These are phyloP conservation scores for Aspergillus taichungensis DNA, from an alignment of 495 filamentous ascomycete species.

Conservation along the genomic window DNA sequence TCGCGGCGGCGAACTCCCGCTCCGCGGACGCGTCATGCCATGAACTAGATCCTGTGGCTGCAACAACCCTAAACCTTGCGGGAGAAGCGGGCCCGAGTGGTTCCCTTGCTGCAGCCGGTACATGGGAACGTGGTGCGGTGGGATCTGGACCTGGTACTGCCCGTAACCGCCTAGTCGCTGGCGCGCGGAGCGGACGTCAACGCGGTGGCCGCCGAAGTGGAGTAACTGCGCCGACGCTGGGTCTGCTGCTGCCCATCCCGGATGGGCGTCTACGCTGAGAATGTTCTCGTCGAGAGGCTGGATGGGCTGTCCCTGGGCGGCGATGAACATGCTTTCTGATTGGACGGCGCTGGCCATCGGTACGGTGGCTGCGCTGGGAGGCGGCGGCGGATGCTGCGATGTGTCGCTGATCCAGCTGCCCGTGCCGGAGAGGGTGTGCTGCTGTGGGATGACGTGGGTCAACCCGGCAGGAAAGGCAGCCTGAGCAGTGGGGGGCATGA, in stretches of 20 bases:
- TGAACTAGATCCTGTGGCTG: slow-evolving; percentile 11
- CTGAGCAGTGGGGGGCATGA: slow-evolving; percentile 6
- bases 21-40: slow-evolving; percentile 18
- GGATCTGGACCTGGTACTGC: slow-evolving; percentile 5
- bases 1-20: slow-evolving; percentile 49
- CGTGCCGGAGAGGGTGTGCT: slow-evolving; percentile 13
- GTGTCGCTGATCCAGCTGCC: slow-evolving; percentile 17
- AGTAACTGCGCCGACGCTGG: slow-evolving; percentile 11
- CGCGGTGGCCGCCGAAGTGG: slow-evolving; percentile 21
- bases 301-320: slow-evolving; percentile 4
- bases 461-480: not conserved
- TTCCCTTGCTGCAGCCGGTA: slow-evolving; percentile 26
- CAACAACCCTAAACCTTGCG: slow-evolving; percentile 14
- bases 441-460: slow-evolving; percentile 8
- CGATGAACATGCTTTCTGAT: slow-evolving; percentile 14
- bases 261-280: slow-evolving; percentile 3
- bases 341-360: slow-evolving; percentile 13
- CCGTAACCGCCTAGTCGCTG: slow-evolving; percentile 14
- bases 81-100: slow-evolving; percentile 25
- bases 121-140: slow-evolving; percentile 10
- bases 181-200: slow-evolving; percentile 26
- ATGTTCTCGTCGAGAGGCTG: slow-evolving; percentile 19
- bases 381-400: not conserved
- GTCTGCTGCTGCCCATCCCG: slow-evolving; percentile 5
- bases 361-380: no score